Percentiles rank a stretch among this genome's conserved stretches.
These are phyloP conservation scores for Wallemia mellicola DNA, from an alignment of 1,284 basidiomycete genomes.

Conservation along the genomic window DNA sequence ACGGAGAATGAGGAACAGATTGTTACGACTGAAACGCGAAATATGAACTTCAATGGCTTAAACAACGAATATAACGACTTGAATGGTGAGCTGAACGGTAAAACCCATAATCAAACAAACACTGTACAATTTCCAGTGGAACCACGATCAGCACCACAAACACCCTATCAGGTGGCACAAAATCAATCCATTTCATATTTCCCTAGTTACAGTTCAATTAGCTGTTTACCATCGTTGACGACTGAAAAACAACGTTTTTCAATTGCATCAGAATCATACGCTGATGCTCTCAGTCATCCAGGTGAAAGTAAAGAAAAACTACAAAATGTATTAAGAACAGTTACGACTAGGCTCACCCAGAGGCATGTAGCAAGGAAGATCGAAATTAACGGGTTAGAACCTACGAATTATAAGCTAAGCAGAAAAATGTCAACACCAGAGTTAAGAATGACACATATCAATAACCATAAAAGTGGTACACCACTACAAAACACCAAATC, in stretches of 20 bases:
- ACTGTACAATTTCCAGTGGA: neutral
- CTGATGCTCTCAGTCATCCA: constrained; percentile 12
- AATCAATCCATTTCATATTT: neutral
- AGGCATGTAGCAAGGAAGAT: constrained; percentile 5
- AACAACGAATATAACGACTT: too few relatives aligned
- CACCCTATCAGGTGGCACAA: neutral
- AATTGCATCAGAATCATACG: constrained; percentile 7
- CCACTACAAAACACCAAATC: neutral
- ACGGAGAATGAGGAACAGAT: neutral
- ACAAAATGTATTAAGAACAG: constrained; percentile 16
- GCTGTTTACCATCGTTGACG: neutral
- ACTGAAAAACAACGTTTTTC: neutral
- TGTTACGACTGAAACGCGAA: neutral
- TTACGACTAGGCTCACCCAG: constrained; percentile 19
- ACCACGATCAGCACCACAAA: neutral
- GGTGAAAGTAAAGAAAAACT: constrained; percentile 13
- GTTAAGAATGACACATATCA: neutral
- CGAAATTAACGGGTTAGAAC: neutral
- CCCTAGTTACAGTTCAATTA: neutral
- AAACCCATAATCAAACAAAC: neutral
- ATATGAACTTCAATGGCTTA: too few relatives aligned
- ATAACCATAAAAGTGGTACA: neutral
- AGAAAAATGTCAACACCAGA: neutral
- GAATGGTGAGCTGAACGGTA: too few relatives aligned
- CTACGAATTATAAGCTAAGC: neutral